phyloP scores from a whole-genome alignment of 2,329 filamentous ascomycete species.

The Acrocalymma vagum region DNA sequence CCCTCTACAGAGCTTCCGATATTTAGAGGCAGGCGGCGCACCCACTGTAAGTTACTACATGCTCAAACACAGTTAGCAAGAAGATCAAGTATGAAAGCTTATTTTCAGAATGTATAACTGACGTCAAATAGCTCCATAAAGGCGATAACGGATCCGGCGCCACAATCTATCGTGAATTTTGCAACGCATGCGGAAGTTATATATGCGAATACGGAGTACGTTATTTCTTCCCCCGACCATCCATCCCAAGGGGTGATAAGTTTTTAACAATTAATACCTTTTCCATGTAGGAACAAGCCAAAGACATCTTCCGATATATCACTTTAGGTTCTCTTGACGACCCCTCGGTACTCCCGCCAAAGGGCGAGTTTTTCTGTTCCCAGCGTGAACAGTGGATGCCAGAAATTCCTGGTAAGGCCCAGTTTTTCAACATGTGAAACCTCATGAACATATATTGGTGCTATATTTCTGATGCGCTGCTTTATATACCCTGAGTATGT shows the following conservation, averaged over 20 bases:
- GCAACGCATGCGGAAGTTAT: constrained; percentile 59
- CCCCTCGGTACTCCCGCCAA: constrained; percentile 31
- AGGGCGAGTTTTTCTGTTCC: constrained; percentile 80
- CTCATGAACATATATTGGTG: no score
- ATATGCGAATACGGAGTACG: constrained; percentile 60
- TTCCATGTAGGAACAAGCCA: constrained; percentile 26
- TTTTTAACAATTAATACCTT: neutral
- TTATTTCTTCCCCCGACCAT: neutral
- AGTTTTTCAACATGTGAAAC: constrained; percentile 10
- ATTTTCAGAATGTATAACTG: neutral
- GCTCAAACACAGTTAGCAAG: no score
- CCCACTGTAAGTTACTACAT: neutral
- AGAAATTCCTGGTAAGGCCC: constrained; percentile 27
- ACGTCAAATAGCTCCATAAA: constrained; percentile 50
- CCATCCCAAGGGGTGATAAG: neutral
- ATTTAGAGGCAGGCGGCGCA: constrained; percentile 21
- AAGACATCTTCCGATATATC: constrained; percentile 31
- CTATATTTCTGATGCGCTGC: no score
- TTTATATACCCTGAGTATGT: no score
- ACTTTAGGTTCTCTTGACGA: constrained; percentile 33
- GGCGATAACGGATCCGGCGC: constrained; percentile 61
- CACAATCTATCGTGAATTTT: constrained; percentile 61
- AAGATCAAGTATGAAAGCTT: neutral
- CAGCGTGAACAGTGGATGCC: constrained; percentile 29
- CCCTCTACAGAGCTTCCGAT: constrained; percentile 52